Evolutionary conservation across 192 early-diverging fungal genomes (phyloP), one percentile per base, ranked within the genome.

Genomic region (Gaertneriomyces sp.): DNA sequence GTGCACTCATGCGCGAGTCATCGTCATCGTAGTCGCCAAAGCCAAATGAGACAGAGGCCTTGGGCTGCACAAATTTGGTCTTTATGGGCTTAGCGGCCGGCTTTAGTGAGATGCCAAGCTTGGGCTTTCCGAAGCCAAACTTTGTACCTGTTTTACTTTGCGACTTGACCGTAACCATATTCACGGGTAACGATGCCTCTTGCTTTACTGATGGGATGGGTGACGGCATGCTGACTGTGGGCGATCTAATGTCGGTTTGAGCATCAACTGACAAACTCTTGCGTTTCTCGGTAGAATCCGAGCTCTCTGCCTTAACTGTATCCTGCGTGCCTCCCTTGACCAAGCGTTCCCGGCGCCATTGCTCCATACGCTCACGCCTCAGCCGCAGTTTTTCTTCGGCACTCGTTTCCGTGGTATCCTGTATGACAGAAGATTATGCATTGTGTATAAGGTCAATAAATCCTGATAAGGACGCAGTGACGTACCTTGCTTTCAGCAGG

Each of bases 341-440:
- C 67, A 76, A 38, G 42, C 86, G 81, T 67, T 90, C 85, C 65
- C 82, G 84, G 53, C 85, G 73, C 92, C 92, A 97, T 74, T 89
- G 84, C 53, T 90, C 87, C 11, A 95, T 66, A 41, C 90, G 76
- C 78, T 94, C 93, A 60, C 85, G 85, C 52, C 93, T 69, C 68
- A 90, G 85, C 43, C 89, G 77, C 43, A 82, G 71, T 58, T 85
- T 88, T 42, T 89, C 87, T 59, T 88, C 88, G n/a, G 74, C 58
- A 5, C 66, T 67, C n/a, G 62, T 57, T 43, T 54, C 5, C 50
- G 42, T 4, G 2, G 71, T 45, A 62, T 5, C 16, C 73, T 71
- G 77, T 63, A 14, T 51, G 68, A 42, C 45, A 56, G 17, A 46
- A 25, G 49, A 65, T 58, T 16, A 62, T 42, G 57, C 50, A 39